phyloP scores from a whole-genome alignment of 805 yeast species.

The Suhomyces prunicola region DNA sequence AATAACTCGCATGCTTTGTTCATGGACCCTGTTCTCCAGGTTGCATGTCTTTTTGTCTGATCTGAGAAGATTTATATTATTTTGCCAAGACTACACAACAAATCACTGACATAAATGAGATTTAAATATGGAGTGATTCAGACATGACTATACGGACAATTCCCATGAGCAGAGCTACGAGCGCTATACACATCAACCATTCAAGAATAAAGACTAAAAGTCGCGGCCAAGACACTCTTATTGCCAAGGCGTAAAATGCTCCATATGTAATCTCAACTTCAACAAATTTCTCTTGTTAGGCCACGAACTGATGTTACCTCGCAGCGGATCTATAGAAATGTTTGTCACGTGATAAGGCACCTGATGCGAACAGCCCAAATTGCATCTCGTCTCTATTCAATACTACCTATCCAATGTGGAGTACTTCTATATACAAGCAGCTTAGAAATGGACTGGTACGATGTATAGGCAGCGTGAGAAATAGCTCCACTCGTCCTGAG shows the following conservation, averaged over 20 bases:
- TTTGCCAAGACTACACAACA: background rate
- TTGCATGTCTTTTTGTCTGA: background rate
- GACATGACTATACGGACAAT: background rate
- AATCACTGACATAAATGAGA: background rate
- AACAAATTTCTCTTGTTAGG: background rate
- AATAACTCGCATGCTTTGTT: background rate
- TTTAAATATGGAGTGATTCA: background rate
- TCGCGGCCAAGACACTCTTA: background rate
- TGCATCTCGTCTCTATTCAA: background rate
- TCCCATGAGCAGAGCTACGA: background rate
- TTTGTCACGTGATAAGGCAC: background rate
- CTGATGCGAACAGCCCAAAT: background rate
- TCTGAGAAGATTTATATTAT: background rate
- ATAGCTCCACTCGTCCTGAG: slow-evolving; percentile 18
- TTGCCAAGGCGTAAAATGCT: background rate
- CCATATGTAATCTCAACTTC: background rate
- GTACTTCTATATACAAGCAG: background rate
- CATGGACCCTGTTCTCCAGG: background rate
- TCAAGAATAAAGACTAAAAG: background rate
- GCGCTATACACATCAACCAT: background rate
- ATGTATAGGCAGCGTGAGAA: background rate
- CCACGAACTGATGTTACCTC: too few species aligned
- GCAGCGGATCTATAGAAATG: too few species aligned
- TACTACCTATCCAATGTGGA: background rate
- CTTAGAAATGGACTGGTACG: background rate